A percentile compares a stretch with the other conserved stretches of the same genome.
Conservation (phyloP, 164 flowering plant species). For the Vitis rupestris region DNA sequence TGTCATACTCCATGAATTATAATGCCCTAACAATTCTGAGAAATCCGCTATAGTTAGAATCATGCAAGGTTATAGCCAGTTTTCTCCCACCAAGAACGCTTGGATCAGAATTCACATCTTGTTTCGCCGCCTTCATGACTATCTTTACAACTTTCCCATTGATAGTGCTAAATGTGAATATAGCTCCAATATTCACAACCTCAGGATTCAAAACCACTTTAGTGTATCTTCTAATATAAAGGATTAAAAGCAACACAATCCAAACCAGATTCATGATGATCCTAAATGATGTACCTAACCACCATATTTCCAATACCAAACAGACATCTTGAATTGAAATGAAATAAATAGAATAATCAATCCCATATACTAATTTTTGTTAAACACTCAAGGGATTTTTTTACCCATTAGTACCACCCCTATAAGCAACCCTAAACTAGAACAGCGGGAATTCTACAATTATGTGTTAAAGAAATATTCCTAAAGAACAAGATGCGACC, state of each 20-base stretch:
- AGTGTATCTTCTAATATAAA: conserved; percentile 11
- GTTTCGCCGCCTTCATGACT: conserved; percentile 67
- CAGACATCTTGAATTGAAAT: too few relatives aligned
- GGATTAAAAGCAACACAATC: conserved; percentile 16
- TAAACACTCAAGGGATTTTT: too few relatives aligned
- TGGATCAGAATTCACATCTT: conserved; percentile 63
- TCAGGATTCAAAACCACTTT: conserved; percentile 22
- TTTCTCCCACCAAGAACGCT: conserved; percentile 54
- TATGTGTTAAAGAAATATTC: too few relatives aligned
- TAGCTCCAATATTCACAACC: conserved; percentile 57
- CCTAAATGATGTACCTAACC: background rate
- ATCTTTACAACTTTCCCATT: conserved; percentile 58
- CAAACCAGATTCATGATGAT: conserved; percentile 27
- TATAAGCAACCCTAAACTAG: too few relatives aligned
- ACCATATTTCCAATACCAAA: conserved; percentile 3
- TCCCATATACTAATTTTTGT: too few relatives aligned
- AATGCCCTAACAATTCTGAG: conserved; percentile 57
- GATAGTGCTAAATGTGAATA: conserved; percentile 42
- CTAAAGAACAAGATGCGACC: too few relatives aligned
- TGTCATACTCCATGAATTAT: conserved; percentile 53
- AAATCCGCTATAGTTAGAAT: conserved; percentile 65
- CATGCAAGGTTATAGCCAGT: conserved; percentile 39
- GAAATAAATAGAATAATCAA: too few relatives aligned
- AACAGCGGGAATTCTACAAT: too few relatives aligned
- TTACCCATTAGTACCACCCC: too few relatives aligned